phyloP scores from a whole-genome alignment of 192 early-diverging fungal genomes.

The Backusella luteola region DNA sequence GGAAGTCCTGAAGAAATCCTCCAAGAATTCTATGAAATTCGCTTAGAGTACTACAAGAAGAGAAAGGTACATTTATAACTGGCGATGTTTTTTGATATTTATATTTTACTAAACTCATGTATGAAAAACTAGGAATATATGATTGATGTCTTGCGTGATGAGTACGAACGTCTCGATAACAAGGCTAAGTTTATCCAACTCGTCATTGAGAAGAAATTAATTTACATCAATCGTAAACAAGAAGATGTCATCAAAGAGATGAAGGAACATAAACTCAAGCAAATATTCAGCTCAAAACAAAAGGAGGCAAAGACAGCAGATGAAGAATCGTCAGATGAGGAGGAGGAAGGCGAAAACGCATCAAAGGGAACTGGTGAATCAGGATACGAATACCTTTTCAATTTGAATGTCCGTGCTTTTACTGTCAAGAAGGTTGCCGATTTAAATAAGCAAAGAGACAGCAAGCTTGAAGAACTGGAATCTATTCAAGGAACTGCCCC shows the following conservation, averaged over 20 bases:
- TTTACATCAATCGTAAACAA: slow-evolving; percentile 87
- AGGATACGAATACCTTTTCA: slow-evolving; percentile 86
- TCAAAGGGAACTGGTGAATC: slow-evolving; percentile 17
- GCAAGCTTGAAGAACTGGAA: slow-evolving; percentile 69
- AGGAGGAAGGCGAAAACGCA: slow-evolving; percentile 31
- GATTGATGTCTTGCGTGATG: slow-evolving; percentile 60
- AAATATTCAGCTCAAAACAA: slow-evolving; percentile 51
- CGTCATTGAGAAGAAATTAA: slow-evolving; percentile 81
- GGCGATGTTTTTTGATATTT: not conserved
- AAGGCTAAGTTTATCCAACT: slow-evolving; percentile 87
- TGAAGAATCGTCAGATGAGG: slow-evolving; percentile 44
- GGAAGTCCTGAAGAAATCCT: slow-evolving; percentile 74
- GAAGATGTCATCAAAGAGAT: slow-evolving; percentile 73
- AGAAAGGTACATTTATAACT: slow-evolving; percentile 66
- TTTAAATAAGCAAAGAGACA: slow-evolving; percentile 65
- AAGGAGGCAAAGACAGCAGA: slow-evolving; percentile 32
- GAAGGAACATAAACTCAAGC: slow-evolving; percentile 61
- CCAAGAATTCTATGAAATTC: slow-evolving; percentile 83
- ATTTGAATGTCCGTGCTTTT: slow-evolving; percentile 89
- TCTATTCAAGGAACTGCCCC: slow-evolving; percentile 62
- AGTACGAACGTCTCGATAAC: slow-evolving; percentile 74
- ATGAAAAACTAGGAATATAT: slow-evolving; percentile 47
- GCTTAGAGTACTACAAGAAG: slow-evolving; percentile 81
- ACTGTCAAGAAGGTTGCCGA: slow-evolving; percentile 84
- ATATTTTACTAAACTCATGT: not conserved